phyloP scores from a whole-genome alignment of 306 rosid genomes.

The Acacia confusa region DNA sequence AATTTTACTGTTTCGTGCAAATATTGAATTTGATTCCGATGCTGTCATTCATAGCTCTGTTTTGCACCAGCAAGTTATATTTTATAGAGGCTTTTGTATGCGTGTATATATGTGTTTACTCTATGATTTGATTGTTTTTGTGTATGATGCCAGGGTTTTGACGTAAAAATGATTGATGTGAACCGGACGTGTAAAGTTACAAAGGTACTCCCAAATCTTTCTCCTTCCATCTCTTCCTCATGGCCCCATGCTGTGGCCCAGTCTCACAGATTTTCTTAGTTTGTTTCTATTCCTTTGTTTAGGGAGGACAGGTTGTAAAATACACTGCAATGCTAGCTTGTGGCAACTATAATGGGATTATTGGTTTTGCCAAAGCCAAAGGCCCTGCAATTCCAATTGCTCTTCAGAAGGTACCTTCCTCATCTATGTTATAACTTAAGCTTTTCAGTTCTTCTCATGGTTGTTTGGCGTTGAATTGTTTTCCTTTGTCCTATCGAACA shows the following conservation, averaged over 20 bases:
- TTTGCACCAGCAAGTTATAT: neutral
- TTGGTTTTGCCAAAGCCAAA: slow-evolving; percentile 92
- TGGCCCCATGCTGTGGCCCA: neutral
- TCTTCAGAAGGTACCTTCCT: slow-evolving; percentile 68
- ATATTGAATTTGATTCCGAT: slow-evolving; percentile 24
- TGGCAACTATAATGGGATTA: slow-evolving; percentile 89
- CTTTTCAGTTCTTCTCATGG: slow-evolving; percentile 23
- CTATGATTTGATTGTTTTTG: slow-evolving; percentile 22
- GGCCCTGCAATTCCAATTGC: slow-evolving; percentile 86
- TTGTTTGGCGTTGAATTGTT: slow-evolving; percentile 18
- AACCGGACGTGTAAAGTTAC: slow-evolving; percentile 95
- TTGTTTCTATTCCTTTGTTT: slow-evolving; percentile 32
- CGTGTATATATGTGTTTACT: neutral
- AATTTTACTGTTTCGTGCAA: neutral
- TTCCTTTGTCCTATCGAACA: slow-evolving; percentile 8
- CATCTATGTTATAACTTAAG: slow-evolving; percentile 16
- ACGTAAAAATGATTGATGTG: slow-evolving; percentile 79
- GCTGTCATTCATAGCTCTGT: neutral
- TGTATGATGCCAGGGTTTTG: slow-evolving; percentile 76
- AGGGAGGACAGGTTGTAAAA: slow-evolving; percentile 94
- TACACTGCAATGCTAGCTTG: slow-evolving; percentile 86
- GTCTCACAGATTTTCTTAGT: slow-evolving; percentile 17
- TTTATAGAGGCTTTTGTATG: slow-evolving; percentile 16
- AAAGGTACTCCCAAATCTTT: slow-evolving; percentile 52
- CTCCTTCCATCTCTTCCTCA: slow-evolving; percentile 3